Evolutionary conservation across 1,139 yeast genomes (phyloP).

Genomic region (Pichia norvegensis): DNA sequence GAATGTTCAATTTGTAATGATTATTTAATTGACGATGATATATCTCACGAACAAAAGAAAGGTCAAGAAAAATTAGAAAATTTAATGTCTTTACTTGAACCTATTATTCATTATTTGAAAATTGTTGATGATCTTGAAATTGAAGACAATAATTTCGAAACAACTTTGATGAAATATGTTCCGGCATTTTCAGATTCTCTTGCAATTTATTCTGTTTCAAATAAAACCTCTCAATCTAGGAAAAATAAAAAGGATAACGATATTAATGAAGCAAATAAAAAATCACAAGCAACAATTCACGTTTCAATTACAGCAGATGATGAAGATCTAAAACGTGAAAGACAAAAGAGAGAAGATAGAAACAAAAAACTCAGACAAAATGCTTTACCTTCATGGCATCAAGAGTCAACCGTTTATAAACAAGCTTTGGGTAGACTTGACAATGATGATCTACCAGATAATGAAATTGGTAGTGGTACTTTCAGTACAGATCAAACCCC

Average conservation of each 20-base stretch:
- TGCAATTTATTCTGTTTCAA: slow-evolving; percentile 52
- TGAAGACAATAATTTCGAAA: slow-evolving; percentile 83
- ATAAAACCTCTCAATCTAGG: slow-evolving; percentile 30
- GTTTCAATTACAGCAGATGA: slow-evolving; percentile 90
- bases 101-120: slow-evolving; percentile 74
- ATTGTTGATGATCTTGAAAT: slow-evolving; percentile 78
- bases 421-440: slow-evolving; percentile 45
- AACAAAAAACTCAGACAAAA: slow-evolving; percentile 77
- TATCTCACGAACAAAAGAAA: slow-evolving; percentile 71
- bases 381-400: slow-evolving; percentile 95
- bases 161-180: slow-evolving; percentile 66
- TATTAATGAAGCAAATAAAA: slow-evolving; percentile 29
- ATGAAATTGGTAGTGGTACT: background rate
- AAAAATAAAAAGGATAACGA: slow-evolving; percentile 17
- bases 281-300: slow-evolving; percentile 67
- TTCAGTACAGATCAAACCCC: background rate
- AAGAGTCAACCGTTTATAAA: slow-evolving; percentile 79
- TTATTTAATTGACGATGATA: slow-evolving; percentile 76
- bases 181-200: slow-evolving; percentile 73
- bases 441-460: slow-evolving; percentile 14
- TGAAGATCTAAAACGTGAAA: slow-evolving; percentile 58
- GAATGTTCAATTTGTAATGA: slow-evolving; percentile 80
- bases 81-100: slow-evolving; percentile 84
- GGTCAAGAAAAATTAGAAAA: slow-evolving; percentile 78
- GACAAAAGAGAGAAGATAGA: slow-evolving; percentile 59